Conservation (phyloP, 2,329 filamentous ascomycete genomes). For the Niveomyces coronatus region DNA sequence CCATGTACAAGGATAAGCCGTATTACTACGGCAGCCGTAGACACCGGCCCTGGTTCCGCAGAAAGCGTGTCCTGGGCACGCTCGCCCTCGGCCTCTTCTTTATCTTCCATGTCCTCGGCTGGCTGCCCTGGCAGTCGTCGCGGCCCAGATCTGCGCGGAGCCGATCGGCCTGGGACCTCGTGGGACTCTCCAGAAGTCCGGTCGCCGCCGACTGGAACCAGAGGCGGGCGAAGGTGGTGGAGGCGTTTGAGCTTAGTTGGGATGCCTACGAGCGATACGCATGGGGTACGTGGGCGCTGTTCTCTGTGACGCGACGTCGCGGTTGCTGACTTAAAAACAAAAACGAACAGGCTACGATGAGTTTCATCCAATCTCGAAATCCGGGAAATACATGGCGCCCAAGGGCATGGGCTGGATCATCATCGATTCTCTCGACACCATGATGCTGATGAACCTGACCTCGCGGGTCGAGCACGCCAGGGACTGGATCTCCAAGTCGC, state of each 20-base stretch:
- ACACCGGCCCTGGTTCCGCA: constrained; percentile 48
- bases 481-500: constrained; percentile 72
- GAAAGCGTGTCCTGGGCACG: constrained; percentile 49
- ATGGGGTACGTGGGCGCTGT: constrained; percentile 59
- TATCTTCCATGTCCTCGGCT: constrained; percentile 61
- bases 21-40: constrained; percentile 56
- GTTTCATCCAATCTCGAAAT: constrained; percentile 74
- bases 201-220: constrained; percentile 63
- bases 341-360: constrained; percentile 61
- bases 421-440: constrained; percentile 86
- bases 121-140: constrained; percentile 34
- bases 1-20: constrained; percentile 99
- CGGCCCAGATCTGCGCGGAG: constrained; percentile 23
- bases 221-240: constrained; percentile 70
- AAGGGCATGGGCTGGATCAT: constrained; percentile 97
- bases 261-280: constrained; percentile 85
- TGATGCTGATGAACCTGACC: constrained; percentile 98
- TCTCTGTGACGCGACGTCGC: neutral
- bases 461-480: constrained; percentile 73
- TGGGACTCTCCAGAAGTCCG: constrained; percentile 37
- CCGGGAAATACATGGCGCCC: constrained; percentile 71
- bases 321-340: neutral
- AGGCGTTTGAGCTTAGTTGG: constrained; percentile 88
- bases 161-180: constrained; percentile 46
- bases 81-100: constrained; percentile 43